phyloP scores from a whole-genome alignment of 2,329 filamentous ascomycete species.

The Chrysoporthe deuterocubensis region DNA sequence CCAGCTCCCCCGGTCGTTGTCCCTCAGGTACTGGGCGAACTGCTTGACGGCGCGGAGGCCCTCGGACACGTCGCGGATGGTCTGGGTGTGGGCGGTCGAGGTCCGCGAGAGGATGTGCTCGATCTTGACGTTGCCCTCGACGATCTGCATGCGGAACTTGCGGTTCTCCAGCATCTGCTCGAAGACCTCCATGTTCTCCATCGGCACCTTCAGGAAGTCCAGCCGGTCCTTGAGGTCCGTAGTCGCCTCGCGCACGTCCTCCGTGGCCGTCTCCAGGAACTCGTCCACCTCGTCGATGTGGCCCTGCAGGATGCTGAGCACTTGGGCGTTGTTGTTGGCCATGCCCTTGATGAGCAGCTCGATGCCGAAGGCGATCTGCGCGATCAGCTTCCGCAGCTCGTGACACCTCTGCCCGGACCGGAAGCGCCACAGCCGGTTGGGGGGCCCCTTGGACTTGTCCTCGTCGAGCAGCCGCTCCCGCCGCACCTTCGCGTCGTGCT shows the following conservation, averaged over 20 bases:
- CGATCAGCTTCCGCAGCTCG: constrained; percentile 85
- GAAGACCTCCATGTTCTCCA: constrained; percentile 82
- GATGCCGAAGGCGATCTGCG: constrained; percentile 92
- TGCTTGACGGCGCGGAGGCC: constrained; percentile 77
- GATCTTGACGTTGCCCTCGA: constrained; percentile 88
- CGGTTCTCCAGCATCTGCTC: constrained; percentile 87
- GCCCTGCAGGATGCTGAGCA: constrained; percentile 84
- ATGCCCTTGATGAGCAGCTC: constrained; percentile 83
- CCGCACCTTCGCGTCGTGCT: constrained; percentile 62
- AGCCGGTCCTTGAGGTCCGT: constrained; percentile 81
- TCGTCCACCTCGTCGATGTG: constrained; percentile 95
- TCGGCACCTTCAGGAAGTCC: constrained; percentile 78
- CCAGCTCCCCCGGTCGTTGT: constrained; percentile 65
- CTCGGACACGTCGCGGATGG: constrained; percentile 77
- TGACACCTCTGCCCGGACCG: constrained; percentile 78
- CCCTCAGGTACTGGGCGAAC: constrained; percentile 74
- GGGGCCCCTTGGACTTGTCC: constrained; percentile 69
- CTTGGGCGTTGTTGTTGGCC: constrained; percentile 86
- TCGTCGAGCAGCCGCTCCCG: constrained; percentile 71
- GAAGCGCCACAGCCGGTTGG: constrained; percentile 76
- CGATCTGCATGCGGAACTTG: constrained; percentile 78
- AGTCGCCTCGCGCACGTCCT: constrained; percentile 80
- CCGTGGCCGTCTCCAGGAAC: constrained; percentile 83
- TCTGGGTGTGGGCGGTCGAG: constrained; percentile 73
- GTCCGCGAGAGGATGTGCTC: constrained; percentile 87